Evolutionary conservation across 2,329 filamentous ascomycete species (phyloP), one percentile per base, ranked within the genome.

Genomic region (Cadophora luteo-olivacea): DNA sequence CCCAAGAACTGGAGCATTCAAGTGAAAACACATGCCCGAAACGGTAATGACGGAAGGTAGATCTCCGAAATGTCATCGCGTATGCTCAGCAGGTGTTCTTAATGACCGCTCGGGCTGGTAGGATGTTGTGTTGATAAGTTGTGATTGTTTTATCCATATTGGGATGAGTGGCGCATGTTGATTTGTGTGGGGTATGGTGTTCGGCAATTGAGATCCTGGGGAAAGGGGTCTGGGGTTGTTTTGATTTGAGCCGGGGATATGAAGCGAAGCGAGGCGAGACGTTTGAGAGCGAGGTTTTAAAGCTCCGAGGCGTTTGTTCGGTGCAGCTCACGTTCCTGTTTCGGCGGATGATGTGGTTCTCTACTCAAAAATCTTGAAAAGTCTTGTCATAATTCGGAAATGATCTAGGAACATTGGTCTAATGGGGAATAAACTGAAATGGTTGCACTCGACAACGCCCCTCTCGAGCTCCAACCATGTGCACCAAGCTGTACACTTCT

Each of bases 391-490:
- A 33, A 33, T 33, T 32, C 1, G 1, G 33, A 55, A 55, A 9
- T 33, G 6, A 19, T 36, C 33, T 61, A 33, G 33, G 45, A 22
- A 25, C n/a, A 61, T 11, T 61, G 32, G 36, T 61, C 57, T 61
- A 61, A 61, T 19, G 57, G 57, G 57, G 57, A 61, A 41, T 61
- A 41, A 41, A 45, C n/a, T 8, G 33, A 41, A 41, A 1, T n/a
- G 22, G 22, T 11, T 1, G 14, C 12, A 7, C 25, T 11, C 38
- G 12, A 22, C 14, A 45, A 61, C 57, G 29, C 52, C 52, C 52
- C 33, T n/a, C 2, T 33, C n/a, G 33, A 63, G 8, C 14, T 22
- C 49, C 36, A 4, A 57, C 19, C 36, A 36, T 29, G 57, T 32
- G 16, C 22, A 57, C 24, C n/a, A 14, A 29, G 22, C 24, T 29